Evolutionary conservation across 2,329 filamentous ascomycete species (phyloP), one percentile per base, ranked within the genome.

Genomic region (Emmonsiellopsis sp.): DNA sequence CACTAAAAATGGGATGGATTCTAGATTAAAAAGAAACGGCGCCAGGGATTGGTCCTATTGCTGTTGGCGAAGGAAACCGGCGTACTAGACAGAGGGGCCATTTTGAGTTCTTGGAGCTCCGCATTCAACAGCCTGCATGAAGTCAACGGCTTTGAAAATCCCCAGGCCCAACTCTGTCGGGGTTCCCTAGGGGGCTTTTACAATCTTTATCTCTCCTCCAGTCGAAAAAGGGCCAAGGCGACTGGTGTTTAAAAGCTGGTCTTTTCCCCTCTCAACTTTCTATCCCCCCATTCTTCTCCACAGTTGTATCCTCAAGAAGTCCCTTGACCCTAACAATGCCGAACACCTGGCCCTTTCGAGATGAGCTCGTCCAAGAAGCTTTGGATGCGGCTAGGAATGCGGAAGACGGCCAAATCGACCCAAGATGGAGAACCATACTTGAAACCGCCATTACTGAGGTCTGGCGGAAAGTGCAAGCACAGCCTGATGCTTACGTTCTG

Each of bases 341-440:
- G 57, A 72, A 70, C 52, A 61, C 61, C 41, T 61, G 67, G 51
- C 62, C 62, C 34, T 60, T 63, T 35, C 61, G 62, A 55, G 61
- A 65, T 54, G 55, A 77, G 56, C 74, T 73, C 52, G 80, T 89
- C 53, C 76, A 81, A 57, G 79, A 84, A 67, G 87, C 87, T 26
- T 77, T 94, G 52, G 84, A 91, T 63, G 80, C 87, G 55, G 89
- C 87, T 11, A 81, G 88, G 57, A 87, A 90, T 66, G 85, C 78
- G 64, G 80, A 85, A 55, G 83, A 85, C 56, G 85, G 82, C 54
- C 74, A 76, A 13, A 73, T 82, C 51, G 83, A 91, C 63, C 76
- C 81, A 7, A 75, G 74, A 51, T 79, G 90, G 54, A 77, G 75
- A 63, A 73, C 75, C 56, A 82, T 85, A 54, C 81, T 95, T 40